Evolutionary conservation across 2,329 filamentous ascomycete species (phyloP).

Genomic region (Botrytis cinerea): DNA sequence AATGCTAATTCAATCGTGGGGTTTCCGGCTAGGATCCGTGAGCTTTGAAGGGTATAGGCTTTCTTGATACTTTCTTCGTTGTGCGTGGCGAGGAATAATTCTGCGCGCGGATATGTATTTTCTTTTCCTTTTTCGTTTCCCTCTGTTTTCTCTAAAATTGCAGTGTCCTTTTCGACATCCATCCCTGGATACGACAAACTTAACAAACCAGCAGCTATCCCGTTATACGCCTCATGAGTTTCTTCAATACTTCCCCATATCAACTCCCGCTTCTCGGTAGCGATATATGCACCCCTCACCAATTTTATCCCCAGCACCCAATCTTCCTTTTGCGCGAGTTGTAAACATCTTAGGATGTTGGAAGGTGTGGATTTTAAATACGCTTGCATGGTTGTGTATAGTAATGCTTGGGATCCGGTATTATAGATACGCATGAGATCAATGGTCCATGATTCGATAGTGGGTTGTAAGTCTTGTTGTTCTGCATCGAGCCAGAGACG

Average conservation of each 20-base stretch:
- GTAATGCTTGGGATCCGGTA: slow-evolving; percentile 44
- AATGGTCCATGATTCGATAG: slow-evolving; percentile 55
- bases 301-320: slow-evolving; percentile 55
- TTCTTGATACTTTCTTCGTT: slow-evolving; percentile 69
- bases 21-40: slow-evolving; percentile 45
- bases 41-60: slow-evolving; percentile 52
- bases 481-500: slow-evolving; percentile 56
- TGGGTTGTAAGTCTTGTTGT: slow-evolving; percentile 52
- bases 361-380: slow-evolving; percentile 52
- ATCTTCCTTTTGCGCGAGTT: slow-evolving; percentile 48
- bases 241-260: slow-evolving; percentile 51
- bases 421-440: slow-evolving; percentile 56
- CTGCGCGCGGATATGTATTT: slow-evolving; percentile 37
- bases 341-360: slow-evolving; percentile 49
- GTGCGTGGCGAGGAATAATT: slow-evolving; percentile 76
- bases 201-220: slow-evolving; percentile 52
- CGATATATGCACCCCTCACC: slow-evolving; percentile 55
- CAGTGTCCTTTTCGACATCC: slow-evolving; percentile 13
- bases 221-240: slow-evolving; percentile 56
- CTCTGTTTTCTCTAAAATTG: neutral
- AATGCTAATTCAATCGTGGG: slow-evolving; percentile 53
- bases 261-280: slow-evolving; percentile 48
- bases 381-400: slow-evolving; percentile 55
- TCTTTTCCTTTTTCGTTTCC: neutral
- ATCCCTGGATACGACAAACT: slow-evolving; percentile 44